Evolutionary conservation across 305 asterid genomes (phyloP).

Genomic region (Fraxinus xanthoxyloides): DNA sequence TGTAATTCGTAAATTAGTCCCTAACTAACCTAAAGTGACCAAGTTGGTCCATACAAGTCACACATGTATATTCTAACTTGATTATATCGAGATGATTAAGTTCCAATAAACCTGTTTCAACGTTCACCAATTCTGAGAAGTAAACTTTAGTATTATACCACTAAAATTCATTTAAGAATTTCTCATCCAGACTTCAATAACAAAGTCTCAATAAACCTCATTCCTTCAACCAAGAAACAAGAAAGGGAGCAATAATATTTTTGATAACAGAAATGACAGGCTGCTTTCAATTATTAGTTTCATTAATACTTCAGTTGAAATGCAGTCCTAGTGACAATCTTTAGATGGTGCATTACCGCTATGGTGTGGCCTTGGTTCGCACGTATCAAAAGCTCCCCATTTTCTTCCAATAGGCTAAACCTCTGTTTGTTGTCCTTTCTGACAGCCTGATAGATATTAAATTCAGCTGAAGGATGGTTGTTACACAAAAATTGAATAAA

Average conservation of each 20-base stretch:
- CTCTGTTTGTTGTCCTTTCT: slow-evolving; percentile 87
- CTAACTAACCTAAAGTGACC: too few relatives aligned
- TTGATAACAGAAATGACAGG: not conserved
- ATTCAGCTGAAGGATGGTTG: not conserved
- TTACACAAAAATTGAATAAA: not conserved
- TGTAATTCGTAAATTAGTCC: not conserved
- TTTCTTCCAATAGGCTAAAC: slow-evolving; percentile 72
- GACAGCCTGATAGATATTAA: slow-evolving; percentile 52
- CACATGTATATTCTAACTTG: too few relatives aligned
- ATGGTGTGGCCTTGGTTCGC: slow-evolving; percentile 93
- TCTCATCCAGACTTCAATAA: not conserved
- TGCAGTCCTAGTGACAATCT: slow-evolving; percentile 14
- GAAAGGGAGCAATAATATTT: not conserved
- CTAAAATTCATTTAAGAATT: not conserved
- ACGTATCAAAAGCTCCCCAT: slow-evolving; percentile 79
- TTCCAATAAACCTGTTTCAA: not conserved
- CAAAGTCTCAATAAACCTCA: not conserved
- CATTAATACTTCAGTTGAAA: not conserved
- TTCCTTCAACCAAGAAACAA: not conserved
- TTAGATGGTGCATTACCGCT: slow-evolving; percentile 38
- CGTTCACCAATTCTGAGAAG: not conserved
- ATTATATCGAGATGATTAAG: too few relatives aligned
- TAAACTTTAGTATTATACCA: not conserved
- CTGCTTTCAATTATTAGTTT: not conserved
- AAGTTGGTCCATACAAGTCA: too few relatives aligned